A percentile compares a stretch with the other conserved stretches of the same genome.
Conservation (phyloP, 352 stramenopile genomes). For the Globisporangium irregulare region DNA sequence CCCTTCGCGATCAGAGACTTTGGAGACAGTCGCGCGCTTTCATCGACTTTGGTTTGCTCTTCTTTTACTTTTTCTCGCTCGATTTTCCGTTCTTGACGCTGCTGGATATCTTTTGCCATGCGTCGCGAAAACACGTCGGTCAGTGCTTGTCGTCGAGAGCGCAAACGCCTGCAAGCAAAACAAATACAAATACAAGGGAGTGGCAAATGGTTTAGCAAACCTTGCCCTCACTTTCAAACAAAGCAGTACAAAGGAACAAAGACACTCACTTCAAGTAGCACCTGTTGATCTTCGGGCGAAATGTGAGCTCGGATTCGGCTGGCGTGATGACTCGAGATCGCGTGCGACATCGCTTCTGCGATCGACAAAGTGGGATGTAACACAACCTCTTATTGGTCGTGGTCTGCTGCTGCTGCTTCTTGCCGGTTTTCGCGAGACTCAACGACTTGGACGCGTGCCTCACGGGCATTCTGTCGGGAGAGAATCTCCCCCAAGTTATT, state of each 20-base stretch:
- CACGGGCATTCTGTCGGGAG: slow-evolving; percentile 45
- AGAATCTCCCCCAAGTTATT: slow-evolving; percentile 48
- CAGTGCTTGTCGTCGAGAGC: slow-evolving; percentile 1
- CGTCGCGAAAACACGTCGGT: slow-evolving; percentile 25
- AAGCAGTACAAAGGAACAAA: neutral
- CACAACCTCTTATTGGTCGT: slow-evolving; percentile 3
- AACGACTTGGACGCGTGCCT: slow-evolving; percentile 10
- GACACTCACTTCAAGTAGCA: slow-evolving; percentile 15
- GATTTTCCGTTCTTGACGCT: slow-evolving; percentile 25
- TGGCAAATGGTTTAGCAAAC: neutral
- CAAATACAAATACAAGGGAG: neutral
- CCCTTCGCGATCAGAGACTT: slow-evolving; percentile 41
- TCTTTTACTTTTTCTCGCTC: slow-evolving; percentile 24
- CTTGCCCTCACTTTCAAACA: neutral
- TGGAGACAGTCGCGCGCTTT: slow-evolving; percentile 7
- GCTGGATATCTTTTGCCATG: slow-evolving; percentile 47
- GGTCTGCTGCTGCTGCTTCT: neutral
- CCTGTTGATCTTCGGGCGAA: slow-evolving; percentile 54
- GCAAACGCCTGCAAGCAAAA: neutral
- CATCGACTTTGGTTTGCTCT: slow-evolving; percentile 17
- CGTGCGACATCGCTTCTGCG: slow-evolving; percentile 13
- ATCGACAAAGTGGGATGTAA: slow-evolving; percentile 18
- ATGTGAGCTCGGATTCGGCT: slow-evolving; percentile 38
- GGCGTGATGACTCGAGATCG: slow-evolving; percentile 22
- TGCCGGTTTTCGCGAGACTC: neutral